Base-by-base conservation (phyloP, 1,139 yeast species). In the Pichia sp. region DNA sequence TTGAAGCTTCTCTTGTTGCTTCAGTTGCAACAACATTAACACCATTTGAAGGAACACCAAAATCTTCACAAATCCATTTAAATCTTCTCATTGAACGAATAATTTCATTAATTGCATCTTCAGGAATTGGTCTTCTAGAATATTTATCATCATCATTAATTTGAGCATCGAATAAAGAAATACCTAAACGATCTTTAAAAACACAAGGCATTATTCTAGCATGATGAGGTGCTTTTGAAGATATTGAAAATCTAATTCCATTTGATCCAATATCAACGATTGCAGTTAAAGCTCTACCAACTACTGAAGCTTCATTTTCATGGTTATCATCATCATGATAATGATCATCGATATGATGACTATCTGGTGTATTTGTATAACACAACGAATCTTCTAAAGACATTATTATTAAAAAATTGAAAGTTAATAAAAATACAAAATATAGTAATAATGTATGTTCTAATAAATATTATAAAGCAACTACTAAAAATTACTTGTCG, bases 141-240 rank as follows among this genome's bases (percentile, higher is more conserved):
- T 35, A 24, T 36, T 51, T 53, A 9, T 60, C 61, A 37, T 49
- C 52, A 11, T 61, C 60, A 3, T 69, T 65, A 43, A 71, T 66
- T 53, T 76, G 80, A 1, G 76, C 79, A 52, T 80, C 86, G 55
- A 76, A 79, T 25, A 82, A 60, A 0, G 86, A 78, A 16, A 82
- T 77, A 3, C 84, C 82, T 2, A 82, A 71, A 41, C 86, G 63
- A 54, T 82, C 87, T 51, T 81, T 82, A 61, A 77, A 82, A 20
- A 80, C 76, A 55, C 85, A 78, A 0, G 89, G 87, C 72, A 81
- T 74, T 4, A 79, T 76, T 48, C 89, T 68, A 1, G 85, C 84
- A 60, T 79, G 83, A 49, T 73, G 78, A 1, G 80, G 68, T 4
- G 82, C 80, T 41, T 74, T 69, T 4, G 85, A 79, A 11, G 85